Percentiles rank a stretch among this genome's conserved stretches.
Evolutionary conservation across 2,329 filamentous ascomycete species (phyloP).

Genomic region (Bipolaris zeicola): DNA sequence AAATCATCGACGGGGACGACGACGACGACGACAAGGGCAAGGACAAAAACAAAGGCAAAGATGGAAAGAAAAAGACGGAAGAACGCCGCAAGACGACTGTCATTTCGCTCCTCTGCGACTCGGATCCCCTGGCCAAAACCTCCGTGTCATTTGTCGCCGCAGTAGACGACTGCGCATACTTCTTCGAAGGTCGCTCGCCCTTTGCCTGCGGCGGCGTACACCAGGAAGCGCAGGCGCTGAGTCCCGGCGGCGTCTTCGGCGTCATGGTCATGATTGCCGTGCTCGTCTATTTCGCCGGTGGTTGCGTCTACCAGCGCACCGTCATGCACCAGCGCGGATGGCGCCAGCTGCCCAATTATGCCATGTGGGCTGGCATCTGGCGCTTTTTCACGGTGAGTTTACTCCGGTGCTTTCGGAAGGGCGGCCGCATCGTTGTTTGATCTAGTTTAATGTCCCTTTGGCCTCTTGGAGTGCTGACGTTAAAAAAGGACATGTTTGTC

Average conservation of each 20-base stretch:
- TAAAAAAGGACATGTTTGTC: conserved; percentile 63
- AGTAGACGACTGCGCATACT: conserved; percentile 90
- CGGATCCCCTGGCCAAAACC: conserved; percentile 73
- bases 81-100: conserved; percentile 75
- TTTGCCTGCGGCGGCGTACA: conserved; percentile 80
- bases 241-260: conserved; percentile 78
- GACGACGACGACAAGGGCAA: conserved; percentile 35
- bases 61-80: conserved; percentile 58
- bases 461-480: conserved; percentile 18
- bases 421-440: conserved; percentile 5
- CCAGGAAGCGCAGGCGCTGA: conserved; percentile 63
- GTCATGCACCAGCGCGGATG: conserved; percentile 94
- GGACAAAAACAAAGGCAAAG: conserved; percentile 35
- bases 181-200: conserved; percentile 88
- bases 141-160: conserved; percentile 84
- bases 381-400: conserved; percentile 75
- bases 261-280: conserved; percentile 81
- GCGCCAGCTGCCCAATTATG: conserved; percentile 94
- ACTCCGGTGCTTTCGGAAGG: conserved; percentile 8
- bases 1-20: conserved; percentile 51
- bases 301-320: conserved; percentile 92
- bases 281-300: conserved; percentile 86
- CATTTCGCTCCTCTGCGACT: conserved; percentile 92
- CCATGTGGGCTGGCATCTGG: conserved; percentile 86
- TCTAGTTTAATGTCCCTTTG: background rate